Evolutionary conservation across 2,329 filamentous ascomycete species (phyloP).

Genomic region (Xylariaceae sp.): DNA sequence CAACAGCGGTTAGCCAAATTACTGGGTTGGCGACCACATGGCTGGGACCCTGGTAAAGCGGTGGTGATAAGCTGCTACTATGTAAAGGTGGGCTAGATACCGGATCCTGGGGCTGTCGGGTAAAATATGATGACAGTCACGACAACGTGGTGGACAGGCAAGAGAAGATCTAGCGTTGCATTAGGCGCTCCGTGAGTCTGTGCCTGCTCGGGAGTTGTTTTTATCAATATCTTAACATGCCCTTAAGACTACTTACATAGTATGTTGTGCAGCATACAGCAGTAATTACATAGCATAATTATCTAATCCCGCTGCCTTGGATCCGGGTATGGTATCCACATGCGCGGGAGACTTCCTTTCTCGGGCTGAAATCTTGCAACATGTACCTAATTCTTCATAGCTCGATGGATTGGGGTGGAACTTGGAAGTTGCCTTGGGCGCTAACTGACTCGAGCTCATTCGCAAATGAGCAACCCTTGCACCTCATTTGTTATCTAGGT

Average conservation of each 20-base stretch:
- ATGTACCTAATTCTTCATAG: too few species aligned
- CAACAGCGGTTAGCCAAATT: constrained; percentile 5
- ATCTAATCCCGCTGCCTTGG: not conserved
- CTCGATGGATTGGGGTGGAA: too few species aligned
- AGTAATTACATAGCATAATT: not conserved
- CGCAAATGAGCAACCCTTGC: too few species aligned
- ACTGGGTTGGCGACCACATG: too few species aligned
- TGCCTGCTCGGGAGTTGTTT: too few species aligned
- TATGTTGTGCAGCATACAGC: too few species aligned
- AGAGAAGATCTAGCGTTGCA: constrained; percentile 20
- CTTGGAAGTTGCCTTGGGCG: too few species aligned
- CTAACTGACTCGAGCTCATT: too few species aligned
- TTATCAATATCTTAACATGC: not conserved
- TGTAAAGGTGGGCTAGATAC: too few species aligned
- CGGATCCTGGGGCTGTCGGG: constrained; percentile 6
- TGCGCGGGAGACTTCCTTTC: not conserved
- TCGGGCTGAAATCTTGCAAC: not conserved
- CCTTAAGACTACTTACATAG: constrained; percentile 1
- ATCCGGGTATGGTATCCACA: not conserved
- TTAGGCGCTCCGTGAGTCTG: constrained; percentile 10
- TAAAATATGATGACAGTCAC: constrained; percentile 15
- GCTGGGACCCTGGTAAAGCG: constrained; percentile 22
- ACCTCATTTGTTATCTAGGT: too few species aligned
- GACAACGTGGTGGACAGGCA: constrained; percentile 22
- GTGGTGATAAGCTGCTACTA: constrained; percentile 30